Base-by-base conservation (phyloP, 176 grass and related monocot genomes). In the Rhipidocladum racemiflorum region DNA sequence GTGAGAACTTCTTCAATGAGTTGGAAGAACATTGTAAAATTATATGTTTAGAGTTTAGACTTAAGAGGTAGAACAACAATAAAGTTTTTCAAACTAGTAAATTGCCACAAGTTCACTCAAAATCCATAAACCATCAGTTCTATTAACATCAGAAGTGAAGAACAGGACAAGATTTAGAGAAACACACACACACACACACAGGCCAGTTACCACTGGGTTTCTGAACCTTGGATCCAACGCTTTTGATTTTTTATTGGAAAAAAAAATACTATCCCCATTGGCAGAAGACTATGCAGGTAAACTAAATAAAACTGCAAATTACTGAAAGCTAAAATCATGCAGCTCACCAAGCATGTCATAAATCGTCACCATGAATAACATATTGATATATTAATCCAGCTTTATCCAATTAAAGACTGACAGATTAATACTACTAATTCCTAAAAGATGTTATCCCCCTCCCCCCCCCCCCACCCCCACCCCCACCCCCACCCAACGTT, bases 321-420 rank as follows among this genome's bases (percentile, higher is more conserved):
- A 20, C 9, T n/a, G 55, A 60, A 30, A 4, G 9, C 29, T 65
- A 42, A 40, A 51, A 79, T 39, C 54, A 4, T 64, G 10, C 9
- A 24, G 1, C 18, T 20, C 32, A 76, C 20, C 38, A 13, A 83
- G 54, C 14, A 70, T 77, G 20, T 2, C 20, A 15, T 44, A 55
- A 68, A 83, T n/a, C 21, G 55, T 28, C 61, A 53, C 79, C 40
- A 29, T 12, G 4, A 74, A 44, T 9, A 5, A 62, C 38, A 75
- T 4, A 46, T 61, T 9, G 6, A 67, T 13, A 77, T 6, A 32
- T 42, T 18, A 76, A 12, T 25, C 4, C 74, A 62, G 17, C 21
- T 46, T 54, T 62, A 70, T 83, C 43, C 73, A 83, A 54, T 70
- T 65, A 77, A 71, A 82, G 34, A 83, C 17, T 30, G 2, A 36